Conservation (phyloP, 768 basidiomycete species). For the Phanerochaete sordida region DNA sequence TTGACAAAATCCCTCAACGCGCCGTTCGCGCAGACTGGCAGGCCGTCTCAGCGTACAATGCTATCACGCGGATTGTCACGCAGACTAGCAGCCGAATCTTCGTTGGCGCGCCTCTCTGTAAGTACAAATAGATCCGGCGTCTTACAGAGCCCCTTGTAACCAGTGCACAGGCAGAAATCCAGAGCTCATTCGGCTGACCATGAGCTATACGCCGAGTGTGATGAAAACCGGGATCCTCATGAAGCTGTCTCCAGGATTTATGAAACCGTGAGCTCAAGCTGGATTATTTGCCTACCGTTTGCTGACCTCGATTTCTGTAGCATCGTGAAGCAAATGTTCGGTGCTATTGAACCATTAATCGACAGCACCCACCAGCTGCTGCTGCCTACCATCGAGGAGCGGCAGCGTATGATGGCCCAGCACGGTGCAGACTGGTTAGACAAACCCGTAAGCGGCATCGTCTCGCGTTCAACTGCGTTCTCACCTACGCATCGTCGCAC, state of each 20-base stretch:
- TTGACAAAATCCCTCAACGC: too few relatives aligned
- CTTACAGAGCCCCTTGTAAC: background rate
- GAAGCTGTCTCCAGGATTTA: background rate
- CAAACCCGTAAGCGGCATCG: constrained; percentile 17
- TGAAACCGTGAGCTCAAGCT: background rate
- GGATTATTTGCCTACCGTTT: background rate
- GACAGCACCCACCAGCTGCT: constrained; percentile 19
- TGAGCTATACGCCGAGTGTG: background rate
- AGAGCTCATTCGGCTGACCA: background rate
- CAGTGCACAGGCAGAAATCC: background rate
- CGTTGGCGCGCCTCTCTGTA: constrained; percentile 32
- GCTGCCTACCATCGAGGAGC: constrained; percentile 19
- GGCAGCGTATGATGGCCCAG: constrained; percentile 16
- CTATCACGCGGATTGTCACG: constrained; percentile 24
- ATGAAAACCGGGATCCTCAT: background rate
- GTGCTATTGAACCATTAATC: constrained; percentile 27
- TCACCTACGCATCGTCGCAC: background rate
- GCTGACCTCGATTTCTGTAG: too few relatives aligned
- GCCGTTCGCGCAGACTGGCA: constrained; percentile 22
- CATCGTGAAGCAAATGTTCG: constrained; percentile 10
- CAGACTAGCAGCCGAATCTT: constrained; percentile 30
- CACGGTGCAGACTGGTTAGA: constrained; percentile 21
- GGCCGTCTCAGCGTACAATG: constrained; percentile 15
- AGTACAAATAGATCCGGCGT: constrained; percentile 9
- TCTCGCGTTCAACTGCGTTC: background rate